Evolutionary conservation across 2,329 filamentous ascomycete species (phyloP), one percentile per base, ranked within the genome.

Genomic region (Penicillium sp.): DNA sequence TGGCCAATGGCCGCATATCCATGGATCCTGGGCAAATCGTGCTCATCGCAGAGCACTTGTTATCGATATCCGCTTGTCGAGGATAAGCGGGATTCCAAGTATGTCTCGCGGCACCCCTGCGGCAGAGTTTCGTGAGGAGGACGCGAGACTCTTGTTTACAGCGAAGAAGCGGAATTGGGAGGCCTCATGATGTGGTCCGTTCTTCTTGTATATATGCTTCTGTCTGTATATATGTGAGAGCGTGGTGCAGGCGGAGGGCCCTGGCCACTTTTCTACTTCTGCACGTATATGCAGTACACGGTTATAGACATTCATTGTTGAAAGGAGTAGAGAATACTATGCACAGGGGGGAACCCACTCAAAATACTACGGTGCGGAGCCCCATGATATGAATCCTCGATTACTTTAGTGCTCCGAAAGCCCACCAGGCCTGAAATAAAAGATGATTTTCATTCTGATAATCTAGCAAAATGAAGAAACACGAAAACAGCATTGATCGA

Each of bases 131-230:
- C 66, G 67, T n/a, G 72, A 71, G 48, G 72, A 75, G 45, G 70
- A 76, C 59, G 75, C 73, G 7, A 64, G 70, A 31, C 56, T 76
- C 7, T 62, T 78, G 7, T 78, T 78, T 50, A 78, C 75, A 3
- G 72, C 75, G 30, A 71, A 69, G 64, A 75, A 69, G 44, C 67
- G 74, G 44, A 73, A 74, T 52, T 78, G 76, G 76, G 75, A 75
- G 61, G 66, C 73, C 38, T 74, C 61, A 52, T 30, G 5, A 21
- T 48, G 7, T 23, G 38, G 41, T 4, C 52, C 13, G 49, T 15
- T 38, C n/a, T 55, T n/a, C 23, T 52, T 23, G 50, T 23, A 15
- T 38, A 52, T 15, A 30, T 6, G 35, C 35, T 52, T 26, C 26
- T 23, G 26, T 38, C 21, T 52, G 31, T 29, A 29, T 3, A 41